Base-by-base conservation (phyloP, 345 rosid species). In the Barbarea vulgaris region DNA sequence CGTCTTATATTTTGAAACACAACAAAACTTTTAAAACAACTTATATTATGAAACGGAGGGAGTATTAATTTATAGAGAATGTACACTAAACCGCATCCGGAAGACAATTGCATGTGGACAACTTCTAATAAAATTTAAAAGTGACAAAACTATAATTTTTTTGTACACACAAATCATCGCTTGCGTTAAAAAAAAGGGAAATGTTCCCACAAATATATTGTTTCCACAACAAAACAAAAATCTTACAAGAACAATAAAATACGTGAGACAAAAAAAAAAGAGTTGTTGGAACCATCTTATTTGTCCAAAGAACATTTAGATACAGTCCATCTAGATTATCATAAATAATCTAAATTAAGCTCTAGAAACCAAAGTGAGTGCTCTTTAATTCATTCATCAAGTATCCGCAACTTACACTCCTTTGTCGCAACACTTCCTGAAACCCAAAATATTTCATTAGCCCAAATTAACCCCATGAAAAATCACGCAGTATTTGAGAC, bases 321-420 rank as follows among this genome's bases (percentile, higher is more conserved):
- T 42, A 64, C 41, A 74, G 27, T 65, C 58, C 65, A 74, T 74
- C 58, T 22, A 65, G 72, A 55, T 74, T 64, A 73, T 53, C 57
- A 42, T 42, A 42, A 62, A 73, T 73, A 73, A 73, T 54, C 47
- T 64, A 64, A 41, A 53, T 73, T 50, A 54, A 42, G 56, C n/a
- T 73, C 4, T 15, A 73, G 27, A 55, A 54, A 44, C 58, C 57
- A 64, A 55, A 64, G 57, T 44, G 50, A 11, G 15, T 22, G 21
- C 65, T 65, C 77, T 65, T 22, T 46, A 22, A 42, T 54, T 64
- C 57, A 8, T 44, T 55, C 72, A 75, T 36, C 62, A 59, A 37
- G 33, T 15, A 67, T 75, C 62, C 37, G 34, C 67, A 36, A 59
- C 67, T 48, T 39, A 67, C 25, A 59, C 62, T 67, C 68, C 46